Base-by-base conservation (phyloP, 352 stramenopile genomes). In the Albugo candida region DNA sequence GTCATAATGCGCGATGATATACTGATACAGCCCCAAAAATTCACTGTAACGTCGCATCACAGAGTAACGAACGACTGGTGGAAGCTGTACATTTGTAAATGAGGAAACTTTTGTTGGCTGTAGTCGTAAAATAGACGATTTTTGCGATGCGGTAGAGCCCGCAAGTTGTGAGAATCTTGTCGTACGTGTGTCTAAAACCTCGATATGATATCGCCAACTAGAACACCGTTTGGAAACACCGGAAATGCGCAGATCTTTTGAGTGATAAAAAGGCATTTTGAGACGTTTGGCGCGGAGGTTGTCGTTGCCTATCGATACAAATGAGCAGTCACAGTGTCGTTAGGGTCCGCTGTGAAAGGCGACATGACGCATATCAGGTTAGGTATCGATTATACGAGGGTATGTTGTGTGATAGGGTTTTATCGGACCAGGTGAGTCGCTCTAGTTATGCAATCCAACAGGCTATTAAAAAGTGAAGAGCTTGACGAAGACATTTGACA, bases 191-290 rank as follows among this genome's bases (percentile, higher is more conserved):
- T 83, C 68, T 41, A 85, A 64, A 54, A 82, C 70, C 40, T 85
- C 70, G 52, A 85, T 74, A 59, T 85, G 73, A 56, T 85, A 85
- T 49, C 76, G 63, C 73, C 73, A 85, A 31, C 66, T 79, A 36
- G 60, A 31, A 38, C 63, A 67, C 45, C 65, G 70, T 34, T 78
- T 75, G 27, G 70, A 77, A 40, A 75, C 73, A 45, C 73, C 73
- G 0, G 73, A 82, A 58, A 85, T 83, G 51, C 74, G 66, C 53
- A 85, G 37, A 45, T 85, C 73, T n/a, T 68, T 64, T 48, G 68
- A 60, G 24, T 31, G 24, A 31, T 31, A 31, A 31, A 31, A 31
- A 31, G 24, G 24, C 24, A 31, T 31, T 31, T 31, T 31, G 24
- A 31, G 24, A 31, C 24, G 24, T 31, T 31, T 31, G 24, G 24